Base-by-base conservation (phyloP, 495 filamentous ascomycete genomes). In the Penicillium parvum region DNA sequence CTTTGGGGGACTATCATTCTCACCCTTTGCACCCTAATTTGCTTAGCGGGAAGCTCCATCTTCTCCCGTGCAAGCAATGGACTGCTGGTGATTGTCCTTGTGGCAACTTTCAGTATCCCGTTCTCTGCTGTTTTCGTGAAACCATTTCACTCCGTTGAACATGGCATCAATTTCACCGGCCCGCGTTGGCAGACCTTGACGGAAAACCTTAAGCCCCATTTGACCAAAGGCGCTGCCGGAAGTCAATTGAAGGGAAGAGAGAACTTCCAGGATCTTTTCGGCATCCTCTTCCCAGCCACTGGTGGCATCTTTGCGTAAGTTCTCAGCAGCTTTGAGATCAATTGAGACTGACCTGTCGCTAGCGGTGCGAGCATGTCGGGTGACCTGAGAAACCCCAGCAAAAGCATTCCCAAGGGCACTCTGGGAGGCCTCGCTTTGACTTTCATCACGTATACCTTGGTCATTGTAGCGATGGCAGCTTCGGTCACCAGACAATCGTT, bases 321-420 rank as follows among this genome's bases (percentile, higher is more conserved):
- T 3, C 16, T 12, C 19, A 32, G 8, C 16, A 7, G 17, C 9
- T 10, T 15, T 23, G 22, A 2, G 2, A 32, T 2, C 11, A 22
- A 12, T 34, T 20, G n/a, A 18, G 57, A 41, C 61, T 68, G 26
- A 66, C 38, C 15, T 19, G 48, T 16, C 26, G 37, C 34, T 20
- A 77, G 74, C 22, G 88, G 88, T n/a, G 88, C 88, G 3, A 89
- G 84, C 47, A 94, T 95, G 88, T 92, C 88, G 7, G 88, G 88
- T 2, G 88, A 95, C 61, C 57, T 95, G 28, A 82, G 76, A 44
- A 83, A 90, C 43, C 88, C 88, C 5, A 90, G 86, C 72, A 88
- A 85, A 52, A 77, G 86, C 2, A 94, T 95, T 40, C 88, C 88
- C 0, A 82, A 76, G 51, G 88, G 88, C 5, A 95, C 88, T 1